Base-by-base conservation (phyloP, 1,139 yeast genomes). In the Nakaseomyces delphensis region DNA sequence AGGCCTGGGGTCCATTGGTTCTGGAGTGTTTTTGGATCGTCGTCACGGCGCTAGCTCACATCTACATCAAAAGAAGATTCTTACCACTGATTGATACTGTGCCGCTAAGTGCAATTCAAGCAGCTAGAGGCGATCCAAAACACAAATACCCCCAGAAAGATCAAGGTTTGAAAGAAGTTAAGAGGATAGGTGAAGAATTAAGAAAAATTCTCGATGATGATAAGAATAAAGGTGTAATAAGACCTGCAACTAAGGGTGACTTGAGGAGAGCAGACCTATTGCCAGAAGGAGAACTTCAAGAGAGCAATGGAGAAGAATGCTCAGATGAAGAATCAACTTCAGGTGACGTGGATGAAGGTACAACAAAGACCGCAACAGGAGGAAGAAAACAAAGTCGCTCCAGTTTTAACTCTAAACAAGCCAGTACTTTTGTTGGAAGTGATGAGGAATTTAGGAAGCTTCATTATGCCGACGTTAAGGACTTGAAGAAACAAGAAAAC, bases 1-100 rank as follows among this genome's bases (percentile, higher is more conserved):
- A 79, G 64, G 70, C 79, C 45, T 81, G 87, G 87, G 85, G 82
- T 21, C 77, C 83, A 50, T 73, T 79, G 49, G 83, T 73, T 1
- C 66, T 82, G 47, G 85, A 79, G 60, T 77, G 67, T 39, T 69
- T 78, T 14, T 64, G 70, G 39, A 52, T 79, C 25, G 71, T 60
- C 16, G 69, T 66, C 36, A 77, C 86, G 9, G 77, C 71, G 18
- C 64, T 67, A 40, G 65, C 72, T 40, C 85, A 79, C 54, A 41
- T 80, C 25, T 79, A 70, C 59, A 66, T 76, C 59, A 77, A 77
- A 60, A 61, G 71, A 60, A 72, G 62, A 48, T 80, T 80, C 59
- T 69, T 76, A 42, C 79, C 84, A 36, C 62, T 81, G 45, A 66
- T 77, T 54, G 85, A 76, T 53, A 68, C 72, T 31, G 85, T 83